These are phyloP conservation scores for Vickermania spadyakhi DNA, from an alignment of 208 protist genomes.

Conservation along the genomic window DNA sequence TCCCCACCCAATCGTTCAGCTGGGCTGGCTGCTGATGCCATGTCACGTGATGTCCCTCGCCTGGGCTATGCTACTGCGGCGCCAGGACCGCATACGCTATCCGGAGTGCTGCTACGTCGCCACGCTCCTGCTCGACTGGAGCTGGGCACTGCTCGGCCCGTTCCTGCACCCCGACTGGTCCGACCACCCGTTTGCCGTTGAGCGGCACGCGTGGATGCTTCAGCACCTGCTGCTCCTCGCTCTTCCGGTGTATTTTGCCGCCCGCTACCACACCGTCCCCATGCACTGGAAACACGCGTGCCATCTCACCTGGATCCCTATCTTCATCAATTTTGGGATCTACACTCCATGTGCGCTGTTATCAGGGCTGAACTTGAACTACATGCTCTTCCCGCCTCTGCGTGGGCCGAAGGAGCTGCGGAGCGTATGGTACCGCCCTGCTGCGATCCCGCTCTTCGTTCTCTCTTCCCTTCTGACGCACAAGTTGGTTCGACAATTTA, in stretches of 20 bases:
- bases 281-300: conserved; percentile 27
- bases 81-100: conserved; percentile 21
- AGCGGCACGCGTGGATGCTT: conserved; percentile 37
- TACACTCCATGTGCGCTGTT: conserved; percentile 35
- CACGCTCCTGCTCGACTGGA: conserved; percentile 41
- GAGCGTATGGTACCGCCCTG: conserved; percentile 25
- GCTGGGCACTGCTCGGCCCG: conserved; percentile 33
- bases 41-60: conserved; percentile 59
- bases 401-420: conserved; percentile 15
- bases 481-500: conserved; percentile 8
- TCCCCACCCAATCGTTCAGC: conserved; percentile 53
- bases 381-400: conserved; percentile 58
- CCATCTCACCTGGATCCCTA: conserved; percentile 52
- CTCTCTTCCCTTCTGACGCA: conserved; percentile 20
- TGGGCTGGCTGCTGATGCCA: conserved; percentile 76
- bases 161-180: conserved; percentile 35
- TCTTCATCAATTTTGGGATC: conserved; percentile 36
- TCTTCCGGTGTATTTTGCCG: conserved; percentile 57
- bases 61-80: conserved; percentile 40
- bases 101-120: conserved; percentile 42
- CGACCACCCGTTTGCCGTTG: conserved; percentile 47
- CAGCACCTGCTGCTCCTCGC: conserved; percentile 55
- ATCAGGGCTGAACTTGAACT: conserved; percentile 67
- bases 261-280: conserved; percentile 35
- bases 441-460: conserved; percentile 26